phyloP scores from a whole-genome alignment of 2,329 filamentous ascomycete genomes.

The Cordyceps sp. region DNA sequence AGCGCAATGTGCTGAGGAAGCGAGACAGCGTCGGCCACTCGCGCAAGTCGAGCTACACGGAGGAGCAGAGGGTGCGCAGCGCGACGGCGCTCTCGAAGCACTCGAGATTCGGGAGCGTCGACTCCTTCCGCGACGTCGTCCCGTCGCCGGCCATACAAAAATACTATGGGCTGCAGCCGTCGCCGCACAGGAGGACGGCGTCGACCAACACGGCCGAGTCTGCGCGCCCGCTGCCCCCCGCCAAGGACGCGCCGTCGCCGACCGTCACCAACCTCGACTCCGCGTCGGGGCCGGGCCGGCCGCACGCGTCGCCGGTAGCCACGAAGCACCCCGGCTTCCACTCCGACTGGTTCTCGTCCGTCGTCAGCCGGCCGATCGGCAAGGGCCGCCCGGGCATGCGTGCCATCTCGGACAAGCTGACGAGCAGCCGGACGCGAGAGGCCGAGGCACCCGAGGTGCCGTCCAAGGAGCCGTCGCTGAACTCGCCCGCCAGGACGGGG shows the following conservation, averaged over 20 bases:
- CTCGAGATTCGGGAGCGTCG: conserved; percentile 63
- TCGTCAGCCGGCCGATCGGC: conserved; percentile 31
- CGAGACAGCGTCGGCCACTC: conserved; percentile 48
- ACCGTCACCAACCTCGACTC: conserved; percentile 46
- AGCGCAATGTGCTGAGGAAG: conserved; percentile 68
- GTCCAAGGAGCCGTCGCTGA: conserved; percentile 32
- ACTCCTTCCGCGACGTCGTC: conserved; percentile 49
- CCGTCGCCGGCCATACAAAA: conserved; percentile 50
- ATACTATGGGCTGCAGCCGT: conserved; percentile 42
- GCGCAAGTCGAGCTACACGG: conserved; percentile 59
- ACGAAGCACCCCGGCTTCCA: conserved; percentile 26
- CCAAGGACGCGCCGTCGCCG: conserved; percentile 37
- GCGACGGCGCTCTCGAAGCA: conserved; percentile 52
- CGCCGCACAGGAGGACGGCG: conserved; percentile 41
- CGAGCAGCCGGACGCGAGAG: conserved; percentile 36
- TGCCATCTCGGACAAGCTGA: conserved; percentile 66
- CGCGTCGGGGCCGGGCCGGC: conserved; percentile 17
- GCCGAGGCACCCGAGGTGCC: conserved; percentile 31
- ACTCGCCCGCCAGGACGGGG: conserved; percentile 58
- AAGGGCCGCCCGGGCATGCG: conserved; percentile 51
- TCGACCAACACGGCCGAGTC: conserved; percentile 42
- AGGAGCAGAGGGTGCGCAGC: conserved; percentile 53
- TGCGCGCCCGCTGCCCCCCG: conserved; percentile 28
- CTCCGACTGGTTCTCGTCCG: conserved; percentile 36
- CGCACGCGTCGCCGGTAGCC: conserved; percentile 26